Evolutionary conservation across 441 rosid genomes (phyloP), one percentile per base, ranked within the genome.

Genomic region (Arabidopsis lyrata): DNA sequence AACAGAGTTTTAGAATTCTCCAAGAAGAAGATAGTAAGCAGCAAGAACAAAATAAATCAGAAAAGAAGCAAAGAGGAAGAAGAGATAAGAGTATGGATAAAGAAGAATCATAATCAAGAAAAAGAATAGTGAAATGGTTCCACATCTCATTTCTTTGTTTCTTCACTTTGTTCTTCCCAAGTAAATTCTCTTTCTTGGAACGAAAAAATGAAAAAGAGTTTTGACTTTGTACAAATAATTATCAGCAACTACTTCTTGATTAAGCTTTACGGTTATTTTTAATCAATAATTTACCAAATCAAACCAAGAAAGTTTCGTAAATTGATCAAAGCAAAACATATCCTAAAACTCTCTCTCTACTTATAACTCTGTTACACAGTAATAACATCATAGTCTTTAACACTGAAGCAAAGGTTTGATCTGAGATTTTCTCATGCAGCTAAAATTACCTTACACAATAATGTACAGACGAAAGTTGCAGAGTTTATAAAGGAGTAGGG

Each of bases 21-120:
- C 78, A 66, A 65, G 58, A 62, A 74, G 56, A 67, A 66, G 41
- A 68, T 42, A 60, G 48, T 53, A 75, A 44, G 44, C 56, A 68
- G 63, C 34, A 53, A 60, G 49, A 61, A 60, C 2, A 42, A 68
- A 61, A 16, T 69, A 75, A 27, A 42, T 8, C n/a, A 75, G 34
- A 44, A 68, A 59, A 75, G 63, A 75, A 10, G 8, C 0, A 1
- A 68, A 68, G 64, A 68, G 70, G 20, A 75, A 8, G 50, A 75
- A 53, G 42, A 75, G 42, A 48, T 75, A 75, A 6, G 27, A 24
- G 64, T 61, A 35, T 34, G 78, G 78, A 44, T 34, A 61, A 2
- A 68, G 16, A 16, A 75, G n/a, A 11, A 75, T 12, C 41, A 75
- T 53, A n/a, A 44, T 68, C 10, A 75, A 22, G 34, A 67, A 60